phyloP scores from a whole-genome alignment of 768 basidiomycete genomes.

The Auricularia sp. region DNA sequence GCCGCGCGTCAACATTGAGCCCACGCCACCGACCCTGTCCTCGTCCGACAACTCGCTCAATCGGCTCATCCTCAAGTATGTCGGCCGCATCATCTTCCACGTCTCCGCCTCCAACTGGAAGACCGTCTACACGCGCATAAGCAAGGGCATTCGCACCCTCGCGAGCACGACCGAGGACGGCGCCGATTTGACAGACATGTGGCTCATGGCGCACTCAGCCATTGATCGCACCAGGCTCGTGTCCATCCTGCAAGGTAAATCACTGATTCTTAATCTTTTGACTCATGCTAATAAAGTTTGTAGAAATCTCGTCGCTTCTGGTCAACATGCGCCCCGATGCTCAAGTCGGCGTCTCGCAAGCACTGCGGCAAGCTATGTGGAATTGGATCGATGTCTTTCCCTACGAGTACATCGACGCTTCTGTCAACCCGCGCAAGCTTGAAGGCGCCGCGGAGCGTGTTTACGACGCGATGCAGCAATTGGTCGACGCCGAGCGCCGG shows the following conservation, averaged over 20 bases:
- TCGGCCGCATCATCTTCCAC: constrained; percentile 73
- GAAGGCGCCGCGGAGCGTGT: constrained; percentile 81
- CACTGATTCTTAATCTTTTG: no score
- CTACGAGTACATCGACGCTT: constrained; percentile 63
- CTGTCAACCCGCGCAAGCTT: constrained; percentile 48
- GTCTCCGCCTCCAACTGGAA: constrained; percentile 84
- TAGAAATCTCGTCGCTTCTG: constrained; percentile 67
- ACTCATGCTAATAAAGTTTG: no score
- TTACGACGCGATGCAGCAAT: constrained; percentile 64
- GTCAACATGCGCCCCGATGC: constrained; percentile 72
- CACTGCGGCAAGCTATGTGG: constrained; percentile 75
- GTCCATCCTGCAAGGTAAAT: constrained; percentile 43
- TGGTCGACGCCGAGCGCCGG: constrained; percentile 31
- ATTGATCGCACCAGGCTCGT: constrained; percentile 60
- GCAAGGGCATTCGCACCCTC: constrained; percentile 56
- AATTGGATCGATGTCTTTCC: constrained; percentile 81
- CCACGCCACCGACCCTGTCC: constrained; percentile 50
- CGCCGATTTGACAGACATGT: constrained; percentile 54
- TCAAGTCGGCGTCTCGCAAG: constrained; percentile 59
- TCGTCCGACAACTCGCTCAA: constrained; percentile 47
- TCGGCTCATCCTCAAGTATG: constrained; percentile 54
- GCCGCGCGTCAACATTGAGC: constrained; percentile 34
- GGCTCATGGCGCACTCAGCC: constrained; percentile 67
- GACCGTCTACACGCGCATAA: constrained; percentile 61
- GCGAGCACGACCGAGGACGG: constrained; percentile 29